A percentile compares a stretch with the other conserved stretches of the same genome.
Evolutionary conservation across 768 basidiomycete genomes (phyloP).

Genomic region (Panus rudis): DNA sequence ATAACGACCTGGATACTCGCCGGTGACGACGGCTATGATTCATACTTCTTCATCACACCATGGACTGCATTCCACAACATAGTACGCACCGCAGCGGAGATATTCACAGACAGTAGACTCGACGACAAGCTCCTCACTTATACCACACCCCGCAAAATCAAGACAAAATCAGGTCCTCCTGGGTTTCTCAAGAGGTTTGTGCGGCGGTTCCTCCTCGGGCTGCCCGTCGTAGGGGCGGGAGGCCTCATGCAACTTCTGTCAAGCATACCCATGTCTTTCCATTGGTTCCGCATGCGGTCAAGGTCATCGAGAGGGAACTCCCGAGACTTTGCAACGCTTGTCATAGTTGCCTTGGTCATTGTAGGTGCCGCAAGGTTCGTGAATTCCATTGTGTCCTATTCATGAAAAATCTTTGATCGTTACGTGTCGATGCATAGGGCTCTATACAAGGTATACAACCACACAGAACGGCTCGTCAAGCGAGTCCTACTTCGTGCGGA

Average conservation of each 20-base stretch:
- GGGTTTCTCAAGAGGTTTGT: conserved; percentile 50
- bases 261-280: conserved; percentile 59
- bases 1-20: conserved; percentile 62
- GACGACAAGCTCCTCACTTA: conserved; percentile 16
- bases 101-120: conserved; percentile 43
- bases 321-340: conserved; percentile 57
- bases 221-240: conserved; percentile 72
- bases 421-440: conserved; percentile 40
- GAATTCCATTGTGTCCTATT: conserved; percentile 6
- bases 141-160: conserved; percentile 4
- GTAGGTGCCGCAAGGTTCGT: conserved; percentile 58
- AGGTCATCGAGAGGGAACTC: conserved; percentile 48
- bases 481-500: conserved; percentile 64
- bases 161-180: conserved; percentile 27
- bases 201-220: conserved; percentile 67
- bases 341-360: conserved; percentile 54
- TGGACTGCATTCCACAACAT: conserved; percentile 53
- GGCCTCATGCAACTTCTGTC: conserved; percentile 69
- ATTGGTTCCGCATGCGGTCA: conserved; percentile 60
- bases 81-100: conserved; percentile 53
- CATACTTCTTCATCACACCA: conserved; percentile 42
- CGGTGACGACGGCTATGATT: conserved; percentile 39
- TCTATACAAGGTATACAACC: conserved; percentile 58
- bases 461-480: conserved; percentile 55
- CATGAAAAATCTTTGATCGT: conserved; percentile 4